Percentiles rank a stretch among this genome's conserved stretches.
Conservation (phyloP, 805 yeast genomes). For the Ascoidea asiatica region DNA sequence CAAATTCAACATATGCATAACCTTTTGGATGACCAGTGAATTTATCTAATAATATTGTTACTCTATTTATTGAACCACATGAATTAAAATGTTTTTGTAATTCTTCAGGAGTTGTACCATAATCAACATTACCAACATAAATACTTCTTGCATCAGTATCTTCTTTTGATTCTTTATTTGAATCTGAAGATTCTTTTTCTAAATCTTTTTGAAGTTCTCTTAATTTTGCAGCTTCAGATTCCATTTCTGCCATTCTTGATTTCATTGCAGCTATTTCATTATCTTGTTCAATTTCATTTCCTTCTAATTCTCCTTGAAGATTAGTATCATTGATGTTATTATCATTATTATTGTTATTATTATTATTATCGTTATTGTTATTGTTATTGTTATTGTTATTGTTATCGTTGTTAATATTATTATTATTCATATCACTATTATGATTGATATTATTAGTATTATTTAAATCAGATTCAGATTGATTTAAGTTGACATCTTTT, state of each 20-base stretch:
- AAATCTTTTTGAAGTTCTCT: conserved; percentile 42
- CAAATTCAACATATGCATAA: conserved; percentile 75
- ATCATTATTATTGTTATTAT: too few species aligned
- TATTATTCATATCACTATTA: too few species aligned
- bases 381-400: too few species aligned
- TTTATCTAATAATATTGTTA: conserved; percentile 63
- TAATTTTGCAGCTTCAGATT: conserved; percentile 48
- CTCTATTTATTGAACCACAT: conserved; percentile 66
- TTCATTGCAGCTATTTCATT: conserved; percentile 17
- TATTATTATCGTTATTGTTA: too few species aligned
- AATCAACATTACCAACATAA: conserved; percentile 79
- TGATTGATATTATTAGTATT: too few species aligned
- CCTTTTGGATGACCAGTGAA: conserved; percentile 77
- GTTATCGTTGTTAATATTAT: too few species aligned
- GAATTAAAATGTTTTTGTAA: conserved; percentile 58
- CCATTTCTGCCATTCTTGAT: conserved; percentile 34
- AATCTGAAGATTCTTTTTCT: conserved; percentile 26
- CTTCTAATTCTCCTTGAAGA: too few species aligned
- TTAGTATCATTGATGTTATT: too few species aligned
- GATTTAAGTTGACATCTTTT: too few species aligned
- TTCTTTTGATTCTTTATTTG: conserved; percentile 41
- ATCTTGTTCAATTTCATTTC: conserved; percentile 5
- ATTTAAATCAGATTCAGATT: too few species aligned
- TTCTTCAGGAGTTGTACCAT: conserved; percentile 65
- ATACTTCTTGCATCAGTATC: conserved; percentile 69